Percentiles rank a stretch among this genome's conserved stretches.
These are phyloP conservation scores for Crithidia fasciculata DNA, from an alignment of 208 protist genomes.

Conservation along the genomic window DNA sequence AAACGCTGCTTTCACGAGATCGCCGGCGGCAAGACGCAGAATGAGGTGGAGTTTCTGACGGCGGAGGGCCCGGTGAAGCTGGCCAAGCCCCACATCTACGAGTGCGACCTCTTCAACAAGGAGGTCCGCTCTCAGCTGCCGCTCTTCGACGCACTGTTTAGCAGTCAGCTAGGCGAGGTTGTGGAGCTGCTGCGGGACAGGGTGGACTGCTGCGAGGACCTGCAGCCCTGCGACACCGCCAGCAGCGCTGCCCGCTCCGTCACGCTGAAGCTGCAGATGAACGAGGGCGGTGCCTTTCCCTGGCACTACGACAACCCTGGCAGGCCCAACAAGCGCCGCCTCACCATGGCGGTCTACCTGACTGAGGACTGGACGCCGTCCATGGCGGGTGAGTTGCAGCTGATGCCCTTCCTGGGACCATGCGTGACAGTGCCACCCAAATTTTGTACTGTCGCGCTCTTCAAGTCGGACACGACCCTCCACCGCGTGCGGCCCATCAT, in stretches of 20 bases:
- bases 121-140: slow-evolving; percentile 36
- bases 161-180: slow-evolving; percentile 35
- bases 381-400: slow-evolving; percentile 46
- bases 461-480: slow-evolving; percentile 47
- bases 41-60: slow-evolving; percentile 54
- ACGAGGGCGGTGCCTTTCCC: slow-evolving; percentile 55
- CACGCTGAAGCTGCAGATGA: slow-evolving; percentile 68
- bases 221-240: slow-evolving; percentile 30
- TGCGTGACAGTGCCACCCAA: slow-evolving; percentile 37
- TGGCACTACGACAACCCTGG: slow-evolving; percentile 73
- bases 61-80: slow-evolving; percentile 47
- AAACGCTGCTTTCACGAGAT: slow-evolving; percentile 44
- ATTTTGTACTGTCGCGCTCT: slow-evolving; percentile 49
- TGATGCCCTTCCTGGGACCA: slow-evolving; percentile 49
- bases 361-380: slow-evolving; percentile 41
- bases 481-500: slow-evolving; percentile 44
- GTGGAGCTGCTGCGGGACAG: slow-evolving; percentile 45
- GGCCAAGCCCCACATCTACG: slow-evolving; percentile 58
- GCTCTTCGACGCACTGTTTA: slow-evolving; percentile 43
- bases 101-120: slow-evolving; percentile 53
- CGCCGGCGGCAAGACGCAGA: slow-evolving; percentile 36
- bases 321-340: slow-evolving; percentile 50
- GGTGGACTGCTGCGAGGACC: slow-evolving; percentile 36
- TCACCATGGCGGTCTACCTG: slow-evolving; percentile 65
- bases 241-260: slow-evolving; percentile 18